Conservation (phyloP, 306 rosid genomes). For the Cicer pinnatifidum region DNA sequence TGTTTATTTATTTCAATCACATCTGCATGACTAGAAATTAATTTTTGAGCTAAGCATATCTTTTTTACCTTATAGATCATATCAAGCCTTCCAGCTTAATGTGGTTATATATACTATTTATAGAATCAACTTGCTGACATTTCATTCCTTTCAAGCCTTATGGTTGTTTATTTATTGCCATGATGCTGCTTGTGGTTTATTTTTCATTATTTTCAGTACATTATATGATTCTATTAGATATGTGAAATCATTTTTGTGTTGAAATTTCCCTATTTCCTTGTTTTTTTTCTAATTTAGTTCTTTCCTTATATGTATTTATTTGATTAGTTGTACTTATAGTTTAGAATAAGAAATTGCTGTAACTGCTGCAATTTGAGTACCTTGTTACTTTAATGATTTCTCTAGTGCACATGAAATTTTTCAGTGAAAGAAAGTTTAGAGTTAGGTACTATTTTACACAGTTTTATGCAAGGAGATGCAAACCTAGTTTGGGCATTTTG, state of each 20-base stretch:
- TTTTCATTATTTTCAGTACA: neutral
- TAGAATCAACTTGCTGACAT: slow-evolving; percentile 9
- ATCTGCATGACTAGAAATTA: neutral
- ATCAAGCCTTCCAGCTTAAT: neutral
- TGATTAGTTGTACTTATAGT: neutral
- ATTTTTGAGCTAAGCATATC: neutral
- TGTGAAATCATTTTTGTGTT: neutral
- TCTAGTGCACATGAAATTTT: too few relatives aligned
- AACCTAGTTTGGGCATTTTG: too few relatives aligned
- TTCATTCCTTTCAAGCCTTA: neutral
- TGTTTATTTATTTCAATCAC: neutral
- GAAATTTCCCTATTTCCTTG: neutral
- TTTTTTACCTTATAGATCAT: neutral
- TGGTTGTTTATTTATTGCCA: neutral
- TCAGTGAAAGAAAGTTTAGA: too few relatives aligned
- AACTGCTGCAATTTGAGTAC: neutral
- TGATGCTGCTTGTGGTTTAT: neutral
- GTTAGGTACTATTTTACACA: too few relatives aligned
- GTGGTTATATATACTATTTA: slow-evolving; percentile 14
- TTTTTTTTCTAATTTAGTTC: neutral
- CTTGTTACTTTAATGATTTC: too few relatives aligned
- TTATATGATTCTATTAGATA: neutral
- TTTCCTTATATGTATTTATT: neutral
- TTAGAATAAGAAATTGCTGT: neutral
- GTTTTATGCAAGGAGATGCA: too few relatives aligned